phyloP scores from a whole-genome alignment of 805 yeast genomes.

The Cyberlindnera suaveolens region DNA sequence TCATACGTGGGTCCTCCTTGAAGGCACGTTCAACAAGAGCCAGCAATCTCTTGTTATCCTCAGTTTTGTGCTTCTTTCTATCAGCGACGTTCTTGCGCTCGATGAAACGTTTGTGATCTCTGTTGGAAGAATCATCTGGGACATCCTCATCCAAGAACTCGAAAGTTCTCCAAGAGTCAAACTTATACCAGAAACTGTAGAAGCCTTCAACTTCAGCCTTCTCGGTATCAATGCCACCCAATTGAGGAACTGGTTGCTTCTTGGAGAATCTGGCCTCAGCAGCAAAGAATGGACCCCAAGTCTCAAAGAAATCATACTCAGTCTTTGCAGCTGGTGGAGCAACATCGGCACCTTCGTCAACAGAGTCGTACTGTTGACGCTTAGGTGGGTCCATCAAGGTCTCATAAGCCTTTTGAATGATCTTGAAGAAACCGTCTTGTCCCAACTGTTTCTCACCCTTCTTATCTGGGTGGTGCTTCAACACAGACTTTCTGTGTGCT shows the following conservation, averaged over 20 bases:
- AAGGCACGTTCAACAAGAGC: conserved; percentile 85
- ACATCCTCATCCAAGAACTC: conserved; percentile 98
- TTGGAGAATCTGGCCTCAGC: conserved; percentile 90
- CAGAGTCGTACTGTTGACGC: conserved; percentile 93
- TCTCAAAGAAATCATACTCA: conserved; percentile 78
- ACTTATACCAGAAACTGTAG: conserved; percentile 87
- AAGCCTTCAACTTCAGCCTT: conserved; percentile 82
- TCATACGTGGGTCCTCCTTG: conserved; percentile 91
- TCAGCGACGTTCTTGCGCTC: conserved; percentile 96
- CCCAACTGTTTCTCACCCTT: conserved; percentile 88
- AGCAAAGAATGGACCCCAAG: conserved; percentile 89
- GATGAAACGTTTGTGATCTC: conserved; percentile 98
- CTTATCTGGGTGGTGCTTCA: conserved; percentile 98
- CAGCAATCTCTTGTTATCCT: conserved; percentile 85
- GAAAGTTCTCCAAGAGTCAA: conserved; percentile 97
- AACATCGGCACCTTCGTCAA: conserved; percentile 84
- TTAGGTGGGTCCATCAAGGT: conserved; percentile 76
- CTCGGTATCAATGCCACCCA: conserved; percentile 63
- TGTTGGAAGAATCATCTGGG: conserved; percentile 97
- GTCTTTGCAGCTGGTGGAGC: conserved; percentile 64
- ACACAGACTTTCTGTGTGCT: conserved; percentile 94
- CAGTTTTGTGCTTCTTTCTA: conserved; percentile 96
- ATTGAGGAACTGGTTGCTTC: conserved; percentile 78
- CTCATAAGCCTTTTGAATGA: conserved; percentile 95
- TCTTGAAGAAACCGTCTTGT: conserved; percentile 95